Conservation (phyloP, 306 rosid species). For the Notholithocarpus densiflorus region DNA sequence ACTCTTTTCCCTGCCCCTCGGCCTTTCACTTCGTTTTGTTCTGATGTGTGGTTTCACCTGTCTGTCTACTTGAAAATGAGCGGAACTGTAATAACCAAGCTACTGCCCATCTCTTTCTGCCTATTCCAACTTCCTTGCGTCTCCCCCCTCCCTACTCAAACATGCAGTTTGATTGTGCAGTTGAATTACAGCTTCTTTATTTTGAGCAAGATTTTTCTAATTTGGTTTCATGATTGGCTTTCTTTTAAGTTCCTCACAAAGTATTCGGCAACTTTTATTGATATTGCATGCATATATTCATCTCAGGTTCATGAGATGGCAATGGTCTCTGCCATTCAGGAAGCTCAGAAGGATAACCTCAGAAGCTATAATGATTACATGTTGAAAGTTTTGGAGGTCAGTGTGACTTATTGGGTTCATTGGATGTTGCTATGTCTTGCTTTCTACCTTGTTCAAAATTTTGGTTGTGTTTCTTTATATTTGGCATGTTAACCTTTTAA, state of each 20-base stretch:
- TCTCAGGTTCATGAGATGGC: slow-evolving; percentile 96
- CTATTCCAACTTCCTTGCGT: neutral
- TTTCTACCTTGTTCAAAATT: neutral
- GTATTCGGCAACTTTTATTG: neutral
- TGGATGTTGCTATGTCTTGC: slow-evolving; percentile 2
- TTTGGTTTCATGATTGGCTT: neutral
- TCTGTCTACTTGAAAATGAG: slow-evolving; percentile 2
- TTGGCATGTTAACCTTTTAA: neutral
- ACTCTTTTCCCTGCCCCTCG: no score
- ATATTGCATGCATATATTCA: slow-evolving; percentile 1
- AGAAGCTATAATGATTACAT: slow-evolving; percentile 88
- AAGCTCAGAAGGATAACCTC: slow-evolving; percentile 95
- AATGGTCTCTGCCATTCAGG: slow-evolving; percentile 94
- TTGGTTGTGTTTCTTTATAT: neutral
- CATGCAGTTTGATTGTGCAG: neutral
- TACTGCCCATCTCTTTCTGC: neutral
- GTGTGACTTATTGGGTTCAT: slow-evolving; percentile 25
- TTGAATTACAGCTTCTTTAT: slow-evolving; percentile 3
- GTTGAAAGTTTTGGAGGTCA: slow-evolving; percentile 94
- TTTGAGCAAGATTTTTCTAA: neutral
- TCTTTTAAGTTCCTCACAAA: neutral
- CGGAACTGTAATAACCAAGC: neutral
- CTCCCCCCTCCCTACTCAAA: neutral
- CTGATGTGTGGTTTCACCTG: neutral
- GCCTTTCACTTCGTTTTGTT: no score